Conservation (phyloP, 2,329 filamentous ascomycete species). For the Phialophora expanda region DNA sequence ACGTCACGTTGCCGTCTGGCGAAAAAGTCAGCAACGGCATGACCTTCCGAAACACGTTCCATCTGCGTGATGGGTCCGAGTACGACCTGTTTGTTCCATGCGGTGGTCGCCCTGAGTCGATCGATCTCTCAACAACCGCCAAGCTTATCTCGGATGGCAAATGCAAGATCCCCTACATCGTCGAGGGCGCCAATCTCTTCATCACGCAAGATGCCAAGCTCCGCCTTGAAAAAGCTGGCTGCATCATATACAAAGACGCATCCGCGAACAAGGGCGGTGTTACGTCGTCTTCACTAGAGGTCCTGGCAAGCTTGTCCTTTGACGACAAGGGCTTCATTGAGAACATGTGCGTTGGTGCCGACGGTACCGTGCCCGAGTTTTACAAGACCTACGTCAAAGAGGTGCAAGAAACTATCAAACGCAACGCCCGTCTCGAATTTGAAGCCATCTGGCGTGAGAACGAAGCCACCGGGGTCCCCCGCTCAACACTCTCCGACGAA, state of each 20-base stretch:
- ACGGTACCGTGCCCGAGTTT: slow-evolving; percentile 82
- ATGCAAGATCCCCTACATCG: slow-evolving; percentile 85
- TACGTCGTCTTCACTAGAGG: slow-evolving; percentile 94
- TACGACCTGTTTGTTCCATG: slow-evolving; percentile 95
- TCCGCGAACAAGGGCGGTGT: slow-evolving; percentile 99
- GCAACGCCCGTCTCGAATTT: slow-evolving; percentile 92
- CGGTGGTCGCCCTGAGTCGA: slow-evolving; percentile 93
- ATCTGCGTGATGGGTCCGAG: slow-evolving; percentile 75
- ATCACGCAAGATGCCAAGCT: slow-evolving; percentile 98
- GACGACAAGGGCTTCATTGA: slow-evolving; percentile 85
- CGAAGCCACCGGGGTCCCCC: slow-evolving; percentile 75
- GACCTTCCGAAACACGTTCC: slow-evolving; percentile 96
- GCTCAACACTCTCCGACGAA: slow-evolving; percentile 88
- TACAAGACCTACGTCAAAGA: slow-evolving; percentile 91
- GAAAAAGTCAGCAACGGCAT: slow-evolving; percentile 91
- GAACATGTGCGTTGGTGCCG: slow-evolving; percentile 87
- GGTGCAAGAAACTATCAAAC: slow-evolving; percentile 87
- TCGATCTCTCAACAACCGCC: slow-evolving; percentile 85
- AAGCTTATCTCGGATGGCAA: slow-evolving; percentile 92
- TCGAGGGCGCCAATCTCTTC: slow-evolving; percentile 97
- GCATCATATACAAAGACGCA: slow-evolving; percentile 95
- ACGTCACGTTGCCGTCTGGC: slow-evolving; percentile 83
- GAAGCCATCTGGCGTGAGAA: slow-evolving; percentile 98
- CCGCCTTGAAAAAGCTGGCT: slow-evolving; percentile 91
- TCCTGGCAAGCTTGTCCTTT: slow-evolving; percentile 91